Evolutionary conservation across 169 alveolate species (phyloP), one percentile per base, ranked within the genome.

Genomic region (Toxoplasma gondii): DNA sequence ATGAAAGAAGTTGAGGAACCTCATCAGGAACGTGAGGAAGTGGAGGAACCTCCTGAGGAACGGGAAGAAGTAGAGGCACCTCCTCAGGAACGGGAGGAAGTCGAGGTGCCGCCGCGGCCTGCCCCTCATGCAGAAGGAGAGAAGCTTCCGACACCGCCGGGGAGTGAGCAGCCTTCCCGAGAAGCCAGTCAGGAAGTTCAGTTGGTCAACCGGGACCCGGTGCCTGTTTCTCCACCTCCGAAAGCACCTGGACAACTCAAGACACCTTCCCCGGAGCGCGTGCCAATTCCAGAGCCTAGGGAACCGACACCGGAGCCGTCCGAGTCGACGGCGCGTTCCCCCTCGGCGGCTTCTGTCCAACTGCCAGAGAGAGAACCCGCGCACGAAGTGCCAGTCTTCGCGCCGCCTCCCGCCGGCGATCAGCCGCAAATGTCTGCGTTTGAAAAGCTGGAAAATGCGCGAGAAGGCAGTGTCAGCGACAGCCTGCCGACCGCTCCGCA

Each of bases 401-500:
- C 90, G 27, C 90, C 58, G 12, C 58, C 90, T 4, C 90, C 90
- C 5, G 69, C 29, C 27, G n/a, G 5, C 5, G 67, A 82, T 16
- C 22, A 22, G 41, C 69, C 38, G 17, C 38, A 82, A 39, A 82
- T 82, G 90, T 43, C 90, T 12, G 69, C 90, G 1, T 44, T 82
- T 9, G 90, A 82, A 49, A 82, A 82, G 36, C 90, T 82, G 34
- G 90, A 38, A 38, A 82, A 67, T 38, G 90, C 90, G 4, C 90
- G 90, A 0, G 86, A 78, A n/a, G 39, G 86, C 45, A n/a, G 27
- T 4, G 9, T 78, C 2, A 38, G 45, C 45, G 86, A 78, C 86
- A 38, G 49, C 45, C n/a, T 31, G 1, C 86, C 86, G 2, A 78
- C 86, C 19, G 86, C 86, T 1, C 86, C 86, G 39, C 39, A 78